Conservation (phyloP, 176 grass and related monocot species). For the Eleusine indica region DNA sequence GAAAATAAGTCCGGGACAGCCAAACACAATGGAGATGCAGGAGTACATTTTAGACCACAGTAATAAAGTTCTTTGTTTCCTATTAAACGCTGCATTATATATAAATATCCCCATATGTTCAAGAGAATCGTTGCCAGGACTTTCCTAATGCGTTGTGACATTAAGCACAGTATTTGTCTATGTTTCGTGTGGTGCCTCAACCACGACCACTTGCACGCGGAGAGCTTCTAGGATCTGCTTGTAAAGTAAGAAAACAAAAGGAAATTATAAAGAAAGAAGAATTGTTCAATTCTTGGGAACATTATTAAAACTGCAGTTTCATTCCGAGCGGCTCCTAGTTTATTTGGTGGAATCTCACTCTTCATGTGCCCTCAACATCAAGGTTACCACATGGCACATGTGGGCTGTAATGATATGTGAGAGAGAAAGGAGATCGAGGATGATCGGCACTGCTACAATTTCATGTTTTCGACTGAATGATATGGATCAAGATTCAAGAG, state of each 20-base stretch:
- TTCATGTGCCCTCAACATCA: neutral
- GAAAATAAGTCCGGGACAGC: neutral
- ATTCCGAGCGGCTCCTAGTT: neutral
- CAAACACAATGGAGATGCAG: neutral
- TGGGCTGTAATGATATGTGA: constrained; percentile 17
- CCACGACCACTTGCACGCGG: neutral
- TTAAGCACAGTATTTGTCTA: too few relatives aligned
- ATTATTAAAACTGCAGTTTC: neutral
- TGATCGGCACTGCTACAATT: too few relatives aligned
- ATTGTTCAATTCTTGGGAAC: neutral
- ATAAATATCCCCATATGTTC: too few relatives aligned
- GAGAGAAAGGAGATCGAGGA: neutral
- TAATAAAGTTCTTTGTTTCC: too few relatives aligned
- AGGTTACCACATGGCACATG: constrained; percentile 8
- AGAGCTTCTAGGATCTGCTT: neutral
- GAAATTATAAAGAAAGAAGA: neutral
- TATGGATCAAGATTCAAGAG: neutral
- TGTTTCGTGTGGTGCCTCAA: neutral
- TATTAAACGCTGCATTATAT: too few relatives aligned
- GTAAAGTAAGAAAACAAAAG: neutral
- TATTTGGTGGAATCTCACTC: constrained; percentile 30
- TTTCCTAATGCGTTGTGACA: too few relatives aligned
- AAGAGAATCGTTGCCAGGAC: neutral
- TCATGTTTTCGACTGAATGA: neutral
- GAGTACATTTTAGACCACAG: neutral